Conservation (phyloP, 2,329 filamentous ascomycete species). For the Pseudocercospora vitis region DNA sequence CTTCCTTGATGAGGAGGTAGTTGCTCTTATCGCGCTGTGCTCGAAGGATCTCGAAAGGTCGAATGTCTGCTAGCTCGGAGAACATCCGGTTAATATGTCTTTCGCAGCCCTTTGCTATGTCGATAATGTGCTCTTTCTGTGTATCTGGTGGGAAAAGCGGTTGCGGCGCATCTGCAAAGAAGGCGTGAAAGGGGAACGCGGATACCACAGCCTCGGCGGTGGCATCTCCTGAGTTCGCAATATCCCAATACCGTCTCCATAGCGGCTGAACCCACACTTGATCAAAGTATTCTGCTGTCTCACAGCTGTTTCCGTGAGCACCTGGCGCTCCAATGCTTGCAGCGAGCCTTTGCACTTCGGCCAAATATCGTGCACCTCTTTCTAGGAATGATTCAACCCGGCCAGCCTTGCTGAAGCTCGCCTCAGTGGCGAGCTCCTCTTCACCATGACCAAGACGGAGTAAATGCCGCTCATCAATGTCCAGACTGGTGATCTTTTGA, state of each 20-base stretch:
- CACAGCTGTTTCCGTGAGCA: constrained; percentile 92
- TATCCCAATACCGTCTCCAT: constrained; percentile 81
- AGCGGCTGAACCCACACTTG: constrained; percentile 84
- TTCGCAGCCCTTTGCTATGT: constrained; percentile 81
- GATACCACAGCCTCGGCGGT: constrained; percentile 59
- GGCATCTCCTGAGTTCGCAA: constrained; percentile 54
- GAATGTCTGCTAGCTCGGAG: constrained; percentile 84
- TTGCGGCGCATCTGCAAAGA: constrained; percentile 84
- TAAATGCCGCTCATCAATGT: constrained; percentile 93
- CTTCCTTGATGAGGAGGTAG: constrained; percentile 91
- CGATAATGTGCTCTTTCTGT: constrained; percentile 66
- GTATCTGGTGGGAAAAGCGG: constrained; percentile 72
- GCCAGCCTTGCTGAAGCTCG: constrained; percentile 89
- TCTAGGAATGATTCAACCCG: constrained; percentile 94
- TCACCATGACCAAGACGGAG: constrained; percentile 91
- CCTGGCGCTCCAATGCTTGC: constrained; percentile 82
- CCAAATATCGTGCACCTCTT: constrained; percentile 73
- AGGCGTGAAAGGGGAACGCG: constrained; percentile 82
- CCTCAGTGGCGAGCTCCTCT: constrained; percentile 83
- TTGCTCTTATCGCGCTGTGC: constrained; percentile 90
- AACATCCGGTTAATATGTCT: constrained; percentile 88
- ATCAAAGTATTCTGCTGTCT: constrained; percentile 97
- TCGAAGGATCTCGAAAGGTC: constrained; percentile 91
- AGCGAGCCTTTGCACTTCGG: constrained; percentile 83
- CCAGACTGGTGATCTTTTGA: constrained; percentile 92